Percentiles rank a stretch among this genome's conserved stretches.
Conservation (phyloP, 768 basidiomycete species). For the Austroboletus festivus region DNA sequence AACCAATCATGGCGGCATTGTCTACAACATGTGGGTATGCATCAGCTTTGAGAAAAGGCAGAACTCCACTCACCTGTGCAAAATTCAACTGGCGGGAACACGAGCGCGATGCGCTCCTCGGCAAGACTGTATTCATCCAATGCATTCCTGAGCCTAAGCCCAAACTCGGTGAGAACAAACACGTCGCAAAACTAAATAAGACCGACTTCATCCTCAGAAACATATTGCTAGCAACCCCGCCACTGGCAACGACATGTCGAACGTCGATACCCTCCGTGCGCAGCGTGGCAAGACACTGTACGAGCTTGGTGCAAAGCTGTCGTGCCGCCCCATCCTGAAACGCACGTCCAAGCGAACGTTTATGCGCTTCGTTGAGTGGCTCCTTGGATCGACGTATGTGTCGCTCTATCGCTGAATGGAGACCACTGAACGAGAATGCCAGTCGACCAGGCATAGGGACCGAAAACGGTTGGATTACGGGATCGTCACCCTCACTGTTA, state of each 20-base stretch:
- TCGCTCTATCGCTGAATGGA: constrained; percentile 70
- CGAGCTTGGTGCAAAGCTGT: constrained; percentile 76
- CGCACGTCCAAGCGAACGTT: constrained; percentile 53
- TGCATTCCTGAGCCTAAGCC: no score
- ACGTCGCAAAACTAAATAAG: no score
- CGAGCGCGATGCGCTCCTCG: no score
- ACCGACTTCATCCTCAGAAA: no score
- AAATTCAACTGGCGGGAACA: no score
- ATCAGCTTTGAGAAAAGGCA: no score
- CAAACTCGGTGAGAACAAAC: no score
- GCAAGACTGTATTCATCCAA: no score
- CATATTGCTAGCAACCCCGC: no score
- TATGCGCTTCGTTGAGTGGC: constrained; percentile 25
- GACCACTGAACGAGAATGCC: constrained; percentile 75
- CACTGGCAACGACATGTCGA: constrained; percentile 13
- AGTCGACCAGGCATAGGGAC: constrained; percentile 49
- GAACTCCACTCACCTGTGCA: no score
- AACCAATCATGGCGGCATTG: constrained; percentile 96
- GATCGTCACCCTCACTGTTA: constrained; percentile 19
- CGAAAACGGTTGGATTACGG: constrained; percentile 37
- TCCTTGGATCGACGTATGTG: constrained; percentile 43
- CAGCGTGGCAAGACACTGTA: constrained; percentile 32
- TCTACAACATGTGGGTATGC: no score
- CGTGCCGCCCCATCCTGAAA: constrained; percentile 72
- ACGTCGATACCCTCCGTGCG: constrained; percentile 48